These are phyloP conservation scores for Sodiomyces alkalinus DNA, from an alignment of 2,329 filamentous ascomycete genomes.

Conservation along the genomic window DNA sequence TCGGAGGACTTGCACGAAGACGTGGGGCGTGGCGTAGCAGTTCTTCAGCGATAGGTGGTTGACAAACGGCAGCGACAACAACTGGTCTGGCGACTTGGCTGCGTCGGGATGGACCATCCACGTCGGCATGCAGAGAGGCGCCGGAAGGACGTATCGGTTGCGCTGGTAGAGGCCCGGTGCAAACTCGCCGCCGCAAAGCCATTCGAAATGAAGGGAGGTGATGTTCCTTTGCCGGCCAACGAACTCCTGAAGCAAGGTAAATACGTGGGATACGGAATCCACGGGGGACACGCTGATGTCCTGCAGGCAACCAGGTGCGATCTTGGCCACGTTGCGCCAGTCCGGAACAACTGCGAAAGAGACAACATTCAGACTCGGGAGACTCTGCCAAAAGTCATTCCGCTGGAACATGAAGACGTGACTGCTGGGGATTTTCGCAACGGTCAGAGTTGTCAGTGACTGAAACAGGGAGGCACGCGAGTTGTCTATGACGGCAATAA, in stretches of 20 bases:
- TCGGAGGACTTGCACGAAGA: slow-evolving; percentile 35
- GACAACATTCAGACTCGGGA: slow-evolving; percentile 38
- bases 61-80: slow-evolving; percentile 40
- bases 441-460: slow-evolving; percentile 41
- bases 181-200: slow-evolving; percentile 52
- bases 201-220: slow-evolving; percentile 47
- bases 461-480: slow-evolving; percentile 27
- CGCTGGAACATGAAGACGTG: slow-evolving; percentile 41
- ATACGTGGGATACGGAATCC: slow-evolving; percentile 33
- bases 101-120: slow-evolving; percentile 15
- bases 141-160: slow-evolving; percentile 46
- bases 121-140: slow-evolving; percentile 27
- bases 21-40: slow-evolving; percentile 49
- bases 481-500: slow-evolving; percentile 49
- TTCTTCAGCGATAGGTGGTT: slow-evolving; percentile 48
- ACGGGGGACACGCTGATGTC: slow-evolving; percentile 34
- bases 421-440: slow-evolving; percentile 49
- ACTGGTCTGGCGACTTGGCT: slow-evolving; percentile 16
- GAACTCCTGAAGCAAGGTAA: slow-evolving; percentile 32
- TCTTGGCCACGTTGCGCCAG: slow-evolving; percentile 44
- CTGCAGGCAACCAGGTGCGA: slow-evolving; percentile 32
- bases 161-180: slow-evolving; percentile 45
- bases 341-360: slow-evolving; percentile 48
- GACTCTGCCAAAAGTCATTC: slow-evolving; percentile 43
- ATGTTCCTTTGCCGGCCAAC: slow-evolving; percentile 34